Conservation (phyloP, 1,284 basidiomycete species). For the Puccinia novopanici region DNA sequence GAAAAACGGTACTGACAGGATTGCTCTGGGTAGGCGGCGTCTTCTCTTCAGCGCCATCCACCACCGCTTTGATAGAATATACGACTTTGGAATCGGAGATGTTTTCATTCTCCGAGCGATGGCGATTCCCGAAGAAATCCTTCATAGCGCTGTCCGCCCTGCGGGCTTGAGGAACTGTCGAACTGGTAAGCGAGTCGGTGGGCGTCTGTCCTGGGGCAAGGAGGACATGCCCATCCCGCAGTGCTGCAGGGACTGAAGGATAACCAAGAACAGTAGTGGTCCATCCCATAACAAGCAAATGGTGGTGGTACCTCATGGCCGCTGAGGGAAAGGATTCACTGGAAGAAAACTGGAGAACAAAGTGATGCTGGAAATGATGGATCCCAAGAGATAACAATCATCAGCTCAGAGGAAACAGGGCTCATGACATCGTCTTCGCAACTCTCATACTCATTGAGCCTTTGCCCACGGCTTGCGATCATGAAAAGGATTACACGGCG, state of each 20-base stretch:
- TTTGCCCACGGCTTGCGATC: not conserved
- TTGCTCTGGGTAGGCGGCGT: not conserved
- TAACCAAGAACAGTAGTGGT: not conserved
- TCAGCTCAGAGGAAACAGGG: not conserved
- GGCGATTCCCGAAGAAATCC: not conserved
- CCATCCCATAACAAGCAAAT: slow-evolving; percentile 11
- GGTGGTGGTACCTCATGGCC: not conserved
- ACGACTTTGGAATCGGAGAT: not conserved
- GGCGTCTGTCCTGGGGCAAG: not conserved
- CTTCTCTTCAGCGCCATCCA: slow-evolving; percentile 3
- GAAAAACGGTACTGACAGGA: slow-evolving; percentile 15
- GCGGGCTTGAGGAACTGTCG: not conserved
- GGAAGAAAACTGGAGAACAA: not conserved
- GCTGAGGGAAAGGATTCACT: not conserved
- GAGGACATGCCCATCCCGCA: not conserved
- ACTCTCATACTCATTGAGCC: not conserved
- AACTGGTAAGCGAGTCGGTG: not conserved
- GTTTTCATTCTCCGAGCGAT: not conserved
- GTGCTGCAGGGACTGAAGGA: not conserved
- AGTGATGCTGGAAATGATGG: not conserved
- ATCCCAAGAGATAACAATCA: not conserved
- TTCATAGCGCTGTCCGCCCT: not conserved
- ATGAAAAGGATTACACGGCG: not conserved
- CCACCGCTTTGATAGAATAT: not conserved
- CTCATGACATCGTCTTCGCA: not conserved